phyloP scores from a whole-genome alignment of 495 filamentous ascomycete genomes.

The Trichoderma erinaceum region DNA sequence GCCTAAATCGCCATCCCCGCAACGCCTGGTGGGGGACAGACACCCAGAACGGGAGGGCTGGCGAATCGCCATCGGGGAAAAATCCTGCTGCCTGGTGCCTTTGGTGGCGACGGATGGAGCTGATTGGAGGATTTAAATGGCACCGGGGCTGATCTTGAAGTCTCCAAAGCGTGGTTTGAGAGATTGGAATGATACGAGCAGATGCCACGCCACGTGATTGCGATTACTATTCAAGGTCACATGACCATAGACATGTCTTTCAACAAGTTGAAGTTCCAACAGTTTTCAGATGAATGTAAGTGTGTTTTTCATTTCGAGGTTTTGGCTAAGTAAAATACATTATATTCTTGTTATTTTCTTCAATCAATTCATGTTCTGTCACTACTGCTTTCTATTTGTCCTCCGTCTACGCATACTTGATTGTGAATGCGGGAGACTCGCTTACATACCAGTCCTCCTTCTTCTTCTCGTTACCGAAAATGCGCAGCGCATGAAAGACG shows the following conservation, averaged over 20 bases:
- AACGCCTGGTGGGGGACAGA: neutral
- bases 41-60: neutral
- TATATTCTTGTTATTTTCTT: neutral
- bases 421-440: constrained; percentile 32
- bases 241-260: neutral
- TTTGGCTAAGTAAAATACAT: neutral
- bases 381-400: no score
- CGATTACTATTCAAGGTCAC: neutral
- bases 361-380: no score
- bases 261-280: neutral
- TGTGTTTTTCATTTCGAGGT: neutral
- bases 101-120: constrained; percentile 1
- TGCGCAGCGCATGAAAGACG: constrained; percentile 36
- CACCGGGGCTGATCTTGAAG: neutral
- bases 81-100: constrained; percentile 10
- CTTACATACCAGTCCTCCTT: constrained; percentile 33
- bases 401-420: constrained; percentile 26
- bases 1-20: neutral
- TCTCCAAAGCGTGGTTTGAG: neutral
- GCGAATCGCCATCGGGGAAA: constrained; percentile 1
- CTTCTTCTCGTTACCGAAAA: constrained; percentile 34
- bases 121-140: constrained; percentile 3
- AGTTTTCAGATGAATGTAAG: neutral
- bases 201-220: neutral
- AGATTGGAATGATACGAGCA: neutral